phyloP scores from a whole-genome alignment of 2,329 filamentous ascomycete species.

The Clarireedia hainanense region DNA sequence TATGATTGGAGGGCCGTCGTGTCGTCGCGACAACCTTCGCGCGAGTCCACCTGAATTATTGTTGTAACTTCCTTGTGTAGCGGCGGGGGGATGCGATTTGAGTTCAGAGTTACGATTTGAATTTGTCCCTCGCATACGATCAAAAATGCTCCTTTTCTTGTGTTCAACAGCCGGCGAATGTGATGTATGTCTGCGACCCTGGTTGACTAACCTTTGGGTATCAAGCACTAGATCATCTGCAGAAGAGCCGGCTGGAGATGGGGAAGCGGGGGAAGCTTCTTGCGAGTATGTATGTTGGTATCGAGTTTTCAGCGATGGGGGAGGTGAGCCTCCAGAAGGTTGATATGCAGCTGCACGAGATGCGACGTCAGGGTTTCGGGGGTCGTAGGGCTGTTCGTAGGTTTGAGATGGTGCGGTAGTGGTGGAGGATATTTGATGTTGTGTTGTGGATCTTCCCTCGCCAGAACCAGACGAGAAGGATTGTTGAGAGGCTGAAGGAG shows the following conservation, averaged over 20 bases:
- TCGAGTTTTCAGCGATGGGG: slow-evolving; percentile 20
- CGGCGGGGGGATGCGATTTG: slow-evolving; percentile 15
- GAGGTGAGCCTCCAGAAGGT: slow-evolving; percentile 14
- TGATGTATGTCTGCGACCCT: slow-evolving; percentile 10
- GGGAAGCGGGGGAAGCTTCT: slow-evolving; percentile 12
- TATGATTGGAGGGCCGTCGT: slow-evolving; percentile 38
- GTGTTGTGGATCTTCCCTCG: slow-evolving; percentile 14
- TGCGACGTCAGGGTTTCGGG: slow-evolving; percentile 17
- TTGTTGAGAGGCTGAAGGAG: slow-evolving; percentile 11
- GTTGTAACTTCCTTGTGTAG: slow-evolving; percentile 28
- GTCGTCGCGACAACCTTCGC: slow-evolving; percentile 49
- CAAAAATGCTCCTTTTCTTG: slow-evolving; percentile 28
- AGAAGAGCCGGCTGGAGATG: slow-evolving; percentile 15
- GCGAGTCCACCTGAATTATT: slow-evolving; percentile 42
- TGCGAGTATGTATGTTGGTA: slow-evolving; percentile 21
- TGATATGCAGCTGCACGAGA: slow-evolving; percentile 20
- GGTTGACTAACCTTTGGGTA: slow-evolving; percentile 17
- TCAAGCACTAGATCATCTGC: slow-evolving; percentile 24
- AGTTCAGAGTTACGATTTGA: slow-evolving; percentile 20
- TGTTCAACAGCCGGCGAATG: slow-evolving; percentile 18
- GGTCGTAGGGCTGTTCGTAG: slow-evolving; percentile 15
- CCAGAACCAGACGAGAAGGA: slow-evolving; percentile 11
- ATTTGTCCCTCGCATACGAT: slow-evolving; percentile 24
- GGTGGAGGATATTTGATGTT: slow-evolving; percentile 9
- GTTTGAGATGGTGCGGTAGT: slow-evolving; percentile 11